A percentile compares a stretch with the other conserved stretches of the same genome.
Evolutionary conservation across 2,329 filamentous ascomycete species (phyloP).

Genomic region (Ascocoryne sarcoides): DNA sequence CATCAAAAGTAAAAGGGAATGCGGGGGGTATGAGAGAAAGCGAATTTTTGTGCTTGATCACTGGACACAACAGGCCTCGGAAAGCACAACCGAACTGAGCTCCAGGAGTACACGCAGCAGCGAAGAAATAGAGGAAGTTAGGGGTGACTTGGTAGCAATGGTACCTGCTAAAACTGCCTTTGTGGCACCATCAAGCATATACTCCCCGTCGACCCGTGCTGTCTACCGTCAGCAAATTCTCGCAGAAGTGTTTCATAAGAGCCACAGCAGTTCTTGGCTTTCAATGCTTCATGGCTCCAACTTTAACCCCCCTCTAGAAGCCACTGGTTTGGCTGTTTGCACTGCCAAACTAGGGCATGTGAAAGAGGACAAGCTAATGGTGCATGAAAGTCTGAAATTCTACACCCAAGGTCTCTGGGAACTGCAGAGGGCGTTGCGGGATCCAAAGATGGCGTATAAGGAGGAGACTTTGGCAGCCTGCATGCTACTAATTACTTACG

Average conservation of each 20-base stretch:
- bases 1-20: constrained; percentile 13
- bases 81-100: neutral
- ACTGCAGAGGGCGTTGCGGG: constrained; percentile 29
- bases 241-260: too few relatives aligned
- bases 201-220: constrained; percentile 7
- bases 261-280: too few relatives aligned
- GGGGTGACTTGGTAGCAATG: neutral
- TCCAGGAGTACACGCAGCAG: neutral
- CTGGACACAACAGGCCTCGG: constrained; percentile 4
- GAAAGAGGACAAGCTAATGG: constrained; percentile 20
- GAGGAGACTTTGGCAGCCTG: constrained; percentile 32
- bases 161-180: constrained; percentile 1
- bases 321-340: constrained; percentile 25
- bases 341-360: constrained; percentile 24
- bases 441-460: constrained; percentile 25
- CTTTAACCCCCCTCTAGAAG: constrained; percentile 25
- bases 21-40: constrained; percentile 16
- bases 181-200: constrained; percentile 4
- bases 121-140: neutral
- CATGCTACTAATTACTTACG: constrained; percentile 30
- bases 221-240: constrained; percentile 26
- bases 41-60: constrained; percentile 13
- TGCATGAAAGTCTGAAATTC: constrained; percentile 27
- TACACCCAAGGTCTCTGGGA: constrained; percentile 30
- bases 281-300: too few relatives aligned